phyloP scores from a whole-genome alignment of 106 monocot genomes.

The Phalaenopsis aphrodite region DNA sequence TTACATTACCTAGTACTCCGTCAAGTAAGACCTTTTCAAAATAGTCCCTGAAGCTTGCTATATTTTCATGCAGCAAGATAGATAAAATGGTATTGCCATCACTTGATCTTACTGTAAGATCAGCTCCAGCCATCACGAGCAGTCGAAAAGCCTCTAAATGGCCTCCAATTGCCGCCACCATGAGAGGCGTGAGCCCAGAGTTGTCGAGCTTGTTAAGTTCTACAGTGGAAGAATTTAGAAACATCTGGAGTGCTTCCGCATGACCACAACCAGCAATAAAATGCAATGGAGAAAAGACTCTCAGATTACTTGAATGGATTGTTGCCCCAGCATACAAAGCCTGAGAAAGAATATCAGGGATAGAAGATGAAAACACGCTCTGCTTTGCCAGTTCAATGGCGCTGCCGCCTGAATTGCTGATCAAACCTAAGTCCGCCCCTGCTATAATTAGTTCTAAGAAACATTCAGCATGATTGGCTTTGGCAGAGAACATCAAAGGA shows the following conservation, averaged over 20 bases:
- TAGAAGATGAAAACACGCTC: conserved; percentile 30
- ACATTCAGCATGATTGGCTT: conserved; percentile 25
- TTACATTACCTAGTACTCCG: conserved; percentile 28
- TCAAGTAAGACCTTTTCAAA: conserved; percentile 40
- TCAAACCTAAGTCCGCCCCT: conserved; percentile 44
- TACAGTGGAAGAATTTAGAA: conserved; percentile 18
- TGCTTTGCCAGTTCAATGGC: conserved; percentile 27
- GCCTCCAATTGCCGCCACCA: conserved; percentile 35
- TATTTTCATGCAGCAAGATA: conserved; percentile 11
- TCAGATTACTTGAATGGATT: conserved; percentile 31
- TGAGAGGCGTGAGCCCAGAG: conserved; percentile 38
- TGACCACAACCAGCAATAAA: conserved; percentile 26
- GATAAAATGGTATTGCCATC: conserved; percentile 35
- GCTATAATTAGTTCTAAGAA: conserved; percentile 29
- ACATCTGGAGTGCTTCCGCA: conserved; percentile 36
- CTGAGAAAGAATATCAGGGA: conserved; percentile 28
- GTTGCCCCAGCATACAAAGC: conserved; percentile 17
- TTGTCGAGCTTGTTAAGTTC: conserved; percentile 39
- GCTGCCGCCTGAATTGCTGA: conserved; percentile 31
- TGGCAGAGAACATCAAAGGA: conserved; percentile 48
- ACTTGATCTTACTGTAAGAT: conserved; percentile 17
- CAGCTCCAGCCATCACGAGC: conserved; percentile 57
- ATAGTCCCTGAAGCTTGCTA: conserved; percentile 4
- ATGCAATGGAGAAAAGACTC: conserved; percentile 45
- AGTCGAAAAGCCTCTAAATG: conserved; percentile 43